A percentile compares a stretch with the other conserved stretches of the same genome.
phyloP scores from a whole-genome alignment of 441 rosid genomes.

The Bocquillonia castaneifolia region DNA sequence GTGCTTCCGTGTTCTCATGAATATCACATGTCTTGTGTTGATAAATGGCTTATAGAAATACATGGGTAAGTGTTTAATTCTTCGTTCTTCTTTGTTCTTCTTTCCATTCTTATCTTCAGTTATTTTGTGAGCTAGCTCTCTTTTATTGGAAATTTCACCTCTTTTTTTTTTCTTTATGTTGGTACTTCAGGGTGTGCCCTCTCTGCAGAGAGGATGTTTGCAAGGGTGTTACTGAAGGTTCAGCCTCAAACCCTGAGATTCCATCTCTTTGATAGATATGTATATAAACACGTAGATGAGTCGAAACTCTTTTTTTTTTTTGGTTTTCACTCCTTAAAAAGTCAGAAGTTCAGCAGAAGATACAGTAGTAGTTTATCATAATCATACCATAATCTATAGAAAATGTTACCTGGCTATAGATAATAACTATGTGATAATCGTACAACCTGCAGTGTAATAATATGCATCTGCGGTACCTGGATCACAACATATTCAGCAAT shows the following conservation, averaged over 20 bases:
- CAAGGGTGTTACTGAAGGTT: constrained; percentile 27
- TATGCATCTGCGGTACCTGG: neutral
- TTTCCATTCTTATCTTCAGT: neutral
- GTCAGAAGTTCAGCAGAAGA: neutral
- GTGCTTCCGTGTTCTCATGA: constrained; percentile 72
- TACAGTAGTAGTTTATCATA: neutral
- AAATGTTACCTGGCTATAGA: neutral
- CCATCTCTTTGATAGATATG: constrained; percentile 30
- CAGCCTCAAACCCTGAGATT: constrained; percentile 30
- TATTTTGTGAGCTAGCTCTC: neutral
- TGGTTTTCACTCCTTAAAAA: neutral
- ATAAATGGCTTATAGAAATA: constrained; percentile 74
- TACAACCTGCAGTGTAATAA: neutral
- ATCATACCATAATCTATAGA: neutral
- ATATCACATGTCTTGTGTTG: constrained; percentile 62
- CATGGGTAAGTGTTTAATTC: constrained; percentile 38
- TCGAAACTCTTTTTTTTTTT: constrained; percentile 9
- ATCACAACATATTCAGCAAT: neutral
- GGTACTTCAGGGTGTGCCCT: constrained; percentile 50
- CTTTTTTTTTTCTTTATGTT: neutral
- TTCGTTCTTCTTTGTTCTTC: neutral
- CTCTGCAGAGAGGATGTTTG: constrained; percentile 60
- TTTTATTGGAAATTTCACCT: constrained; percentile 3
- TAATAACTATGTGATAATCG: neutral
- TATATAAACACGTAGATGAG: constrained; percentile 16